Percentiles rank a stretch among this genome's conserved stretches.
Conservation (phyloP, 2,329 filamentous ascomycete species). For the Fusarium sterilihyphosum region DNA sequence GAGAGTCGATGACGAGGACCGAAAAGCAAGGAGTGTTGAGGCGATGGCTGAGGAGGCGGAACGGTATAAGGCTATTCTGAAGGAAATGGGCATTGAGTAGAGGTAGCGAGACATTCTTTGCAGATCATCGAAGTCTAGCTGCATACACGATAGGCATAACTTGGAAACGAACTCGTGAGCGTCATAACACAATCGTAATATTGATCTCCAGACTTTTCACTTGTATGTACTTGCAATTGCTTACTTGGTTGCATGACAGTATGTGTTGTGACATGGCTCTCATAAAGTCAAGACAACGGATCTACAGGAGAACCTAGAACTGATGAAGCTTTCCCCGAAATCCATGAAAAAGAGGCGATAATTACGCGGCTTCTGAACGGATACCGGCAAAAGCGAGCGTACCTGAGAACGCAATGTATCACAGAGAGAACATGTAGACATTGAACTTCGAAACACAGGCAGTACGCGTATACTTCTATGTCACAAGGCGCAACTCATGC, state of each 20-base stretch:
- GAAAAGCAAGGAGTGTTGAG: slow-evolving; percentile 72
- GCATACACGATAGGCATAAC: not conserved
- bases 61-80: slow-evolving; percentile 66
- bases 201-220: not conserved
- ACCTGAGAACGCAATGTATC: not conserved
- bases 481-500: not conserved
- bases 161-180: not conserved
- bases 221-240: not conserved
- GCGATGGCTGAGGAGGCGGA: slow-evolving; percentile 85
- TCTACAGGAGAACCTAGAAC: not conserved
- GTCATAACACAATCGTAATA: not conserved
- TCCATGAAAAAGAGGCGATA: not conserved
- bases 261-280: not conserved
- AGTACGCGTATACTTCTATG: not conserved
- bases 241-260: not conserved
- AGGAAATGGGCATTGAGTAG: slow-evolving; percentile 51
- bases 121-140: not conserved
- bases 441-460: not conserved
- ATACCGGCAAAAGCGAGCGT: not conserved
- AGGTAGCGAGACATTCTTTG: not conserved
- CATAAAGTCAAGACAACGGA: not conserved
- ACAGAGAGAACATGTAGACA: not conserved
- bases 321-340: not conserved
- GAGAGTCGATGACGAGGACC: slow-evolving; percentile 74
- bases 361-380: not conserved